Base-by-base conservation (phyloP, 768 basidiomycete genomes). In the Agrocybe pediades region DNA sequence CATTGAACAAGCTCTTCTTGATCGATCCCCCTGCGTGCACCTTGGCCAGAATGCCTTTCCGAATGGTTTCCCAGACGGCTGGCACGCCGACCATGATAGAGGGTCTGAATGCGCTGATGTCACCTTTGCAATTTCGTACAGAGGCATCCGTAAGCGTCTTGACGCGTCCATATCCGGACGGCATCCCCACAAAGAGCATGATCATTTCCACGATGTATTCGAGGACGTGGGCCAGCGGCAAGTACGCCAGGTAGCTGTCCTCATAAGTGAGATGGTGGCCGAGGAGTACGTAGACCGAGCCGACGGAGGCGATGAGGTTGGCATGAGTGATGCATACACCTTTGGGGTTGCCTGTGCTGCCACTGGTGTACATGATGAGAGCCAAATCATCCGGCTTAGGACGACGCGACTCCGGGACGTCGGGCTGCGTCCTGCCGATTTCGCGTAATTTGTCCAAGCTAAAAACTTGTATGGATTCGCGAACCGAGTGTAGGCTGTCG, bases 131-230 rank as follows among this genome's bases (percentile, higher is more conserved):
- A 39, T 91, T 87, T 41, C 94, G 85, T 17, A 96, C 92, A n/a
- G 88, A 92, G 2, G 87, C 83, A 65, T 98, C 95, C 2, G 96
- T 98, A 57, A 98, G 81, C 6, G 96, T 99, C 84, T 97, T 98
- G 68, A 95, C 87, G 46, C 88, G 86, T 11, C 93, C 96, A 59
- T 91, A 99, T 0, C 97, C 96, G 24, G 83, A 81, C 23, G 85
- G 86, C 74, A 95, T 76, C 56, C 95, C 92, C 26, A 85, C 74
- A 62, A 85, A 88, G 64, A 89, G 71, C 65, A 93, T 79, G 52
- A 76, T 73, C 42, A 91, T 74, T 76, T 99, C 96, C 62, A 97
- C 92, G 54, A 95, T 86, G 67, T 92, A 97, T 72, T 98, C 96
- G 55, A 99, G 78, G 58, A 98, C 95, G 68, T 99, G 95, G 0